Conservation (phyloP, 2,329 filamentous ascomycete species). For the Nemania sp. region DNA sequence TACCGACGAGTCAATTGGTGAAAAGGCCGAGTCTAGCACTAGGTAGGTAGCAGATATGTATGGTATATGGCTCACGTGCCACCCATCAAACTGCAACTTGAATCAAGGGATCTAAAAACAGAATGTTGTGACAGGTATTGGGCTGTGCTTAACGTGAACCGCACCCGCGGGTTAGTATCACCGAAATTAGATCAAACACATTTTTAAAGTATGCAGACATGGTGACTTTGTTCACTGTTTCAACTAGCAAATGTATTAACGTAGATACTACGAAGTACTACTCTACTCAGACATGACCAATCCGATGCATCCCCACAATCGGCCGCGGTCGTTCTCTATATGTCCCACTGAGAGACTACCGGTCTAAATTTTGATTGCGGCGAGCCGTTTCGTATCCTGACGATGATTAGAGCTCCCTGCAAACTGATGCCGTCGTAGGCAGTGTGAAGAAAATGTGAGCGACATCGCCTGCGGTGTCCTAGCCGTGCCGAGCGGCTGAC, state of each 20-base stretch:
- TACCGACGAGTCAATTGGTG: too few species aligned
- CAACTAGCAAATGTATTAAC: constrained; percentile 26
- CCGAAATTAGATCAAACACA: background rate
- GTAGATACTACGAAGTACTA: constrained; percentile 26
- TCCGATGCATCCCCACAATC: constrained; percentile 25
- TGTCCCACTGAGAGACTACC: constrained; percentile 26
- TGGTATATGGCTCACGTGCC: background rate
- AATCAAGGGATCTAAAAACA: background rate
- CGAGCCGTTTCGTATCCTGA: constrained; percentile 21
- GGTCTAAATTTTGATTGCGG: constrained; percentile 21
- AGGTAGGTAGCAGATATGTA: too few species aligned
- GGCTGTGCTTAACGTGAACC: background rate
- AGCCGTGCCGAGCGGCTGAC: constrained; percentile 16
- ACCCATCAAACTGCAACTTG: too few species aligned
- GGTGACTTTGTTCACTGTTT: background rate
- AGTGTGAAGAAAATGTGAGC: constrained; percentile 5
- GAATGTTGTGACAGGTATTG: background rate
- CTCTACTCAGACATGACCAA: constrained; percentile 6
- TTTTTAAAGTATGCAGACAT: background rate
- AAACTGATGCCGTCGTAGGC: constrained; percentile 1
- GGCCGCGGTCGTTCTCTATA: constrained; percentile 12
- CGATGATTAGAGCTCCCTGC: constrained; percentile 9
- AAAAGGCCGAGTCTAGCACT: too few species aligned
- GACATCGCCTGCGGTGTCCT: constrained; percentile 15
- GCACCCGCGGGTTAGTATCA: background rate